phyloP scores from a whole-genome alignment of 192 early-diverging fungal species.

The Coemansia sp. region DNA sequence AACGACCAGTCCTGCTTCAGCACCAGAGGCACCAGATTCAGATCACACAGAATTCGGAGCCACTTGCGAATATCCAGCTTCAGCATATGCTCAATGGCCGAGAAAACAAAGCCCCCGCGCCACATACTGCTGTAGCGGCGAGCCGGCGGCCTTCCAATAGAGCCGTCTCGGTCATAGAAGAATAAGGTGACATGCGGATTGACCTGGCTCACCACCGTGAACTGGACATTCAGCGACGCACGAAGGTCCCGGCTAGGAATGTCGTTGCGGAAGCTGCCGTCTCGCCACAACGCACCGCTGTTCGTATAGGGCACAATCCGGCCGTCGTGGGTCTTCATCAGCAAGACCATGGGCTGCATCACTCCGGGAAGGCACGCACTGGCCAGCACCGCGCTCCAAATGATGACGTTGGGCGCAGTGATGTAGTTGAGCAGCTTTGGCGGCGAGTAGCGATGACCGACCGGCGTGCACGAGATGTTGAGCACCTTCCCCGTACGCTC shows the following conservation, averaged over 20 bases:
- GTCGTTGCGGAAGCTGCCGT: constrained; percentile 80
- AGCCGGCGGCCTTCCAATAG: constrained; percentile 64
- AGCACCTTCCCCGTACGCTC: constrained; percentile 78
- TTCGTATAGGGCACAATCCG: constrained; percentile 68
- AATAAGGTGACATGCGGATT: constrained; percentile 87
- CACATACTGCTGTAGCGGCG: constrained; percentile 69
- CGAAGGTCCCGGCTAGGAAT: constrained; percentile 72
- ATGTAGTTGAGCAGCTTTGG: constrained; percentile 85
- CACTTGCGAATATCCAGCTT: constrained; percentile 85
- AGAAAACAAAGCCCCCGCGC: constrained; percentile 85
- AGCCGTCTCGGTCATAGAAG: constrained; percentile 75
- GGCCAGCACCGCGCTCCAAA: constrained; percentile 85
- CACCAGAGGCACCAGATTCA: constrained; percentile 70
- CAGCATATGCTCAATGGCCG: constrained; percentile 69
- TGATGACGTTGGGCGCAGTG: constrained; percentile 75
- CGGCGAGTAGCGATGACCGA: constrained; percentile 59
- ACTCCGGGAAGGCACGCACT: constrained; percentile 80
- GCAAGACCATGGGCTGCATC: constrained; percentile 73
- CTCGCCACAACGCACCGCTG: constrained; percentile 68
- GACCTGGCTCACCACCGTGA: constrained; percentile 78
- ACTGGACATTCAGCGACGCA: constrained; percentile 77
- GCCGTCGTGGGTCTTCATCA: constrained; percentile 66
- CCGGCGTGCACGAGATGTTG: constrained; percentile 57
- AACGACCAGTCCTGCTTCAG: constrained; percentile 74
- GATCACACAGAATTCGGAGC: constrained; percentile 71